A percentile compares a stretch with the other conserved stretches of the same genome.
phyloP scores from a whole-genome alignment of 768 basidiomycete genomes.

The Rossbeevera mucosa region DNA sequence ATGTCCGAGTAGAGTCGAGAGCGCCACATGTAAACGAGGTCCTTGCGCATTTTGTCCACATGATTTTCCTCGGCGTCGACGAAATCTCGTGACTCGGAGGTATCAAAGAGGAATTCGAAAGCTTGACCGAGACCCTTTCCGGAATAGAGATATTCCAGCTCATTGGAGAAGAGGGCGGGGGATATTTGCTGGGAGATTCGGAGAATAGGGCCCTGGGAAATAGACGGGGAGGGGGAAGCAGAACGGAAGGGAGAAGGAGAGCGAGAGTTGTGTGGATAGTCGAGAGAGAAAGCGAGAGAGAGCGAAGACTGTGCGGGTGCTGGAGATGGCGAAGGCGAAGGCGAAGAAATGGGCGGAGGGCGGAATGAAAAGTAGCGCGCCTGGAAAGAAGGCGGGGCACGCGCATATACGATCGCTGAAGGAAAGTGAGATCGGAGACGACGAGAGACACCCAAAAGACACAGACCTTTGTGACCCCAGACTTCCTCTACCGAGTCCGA shows the following conservation, averaged over 20 bases:
- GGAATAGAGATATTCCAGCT: constrained; percentile 93
- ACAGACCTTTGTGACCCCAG: constrained; percentile 92
- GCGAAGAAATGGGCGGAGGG: constrained; percentile 50
- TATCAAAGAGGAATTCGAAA: constrained; percentile 83
- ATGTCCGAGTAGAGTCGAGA: constrained; percentile 92
- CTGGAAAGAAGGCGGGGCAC: constrained; percentile 90
- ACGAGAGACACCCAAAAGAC: not conserved
- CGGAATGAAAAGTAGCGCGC: constrained; percentile 80
- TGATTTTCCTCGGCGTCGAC: constrained; percentile 52
- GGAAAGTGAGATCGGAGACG: not conserved
- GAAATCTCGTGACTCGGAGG: constrained; percentile 37
- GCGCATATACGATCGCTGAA: constrained; percentile 88
- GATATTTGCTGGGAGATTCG: constrained; percentile 66
- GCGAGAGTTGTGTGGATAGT: constrained; percentile 37
- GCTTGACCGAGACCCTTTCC: constrained; percentile 85
- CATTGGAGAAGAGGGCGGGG: constrained; percentile 79
- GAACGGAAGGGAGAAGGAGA: constrained; percentile 45
- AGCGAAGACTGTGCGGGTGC: constrained; percentile 56
- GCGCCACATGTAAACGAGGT: constrained; percentile 96
- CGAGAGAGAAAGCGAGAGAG: constrained; percentile 49
- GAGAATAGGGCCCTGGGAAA: constrained; percentile 42
- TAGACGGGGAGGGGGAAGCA: constrained; percentile 44
- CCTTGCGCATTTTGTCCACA: constrained; percentile 84
- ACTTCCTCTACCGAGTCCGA: constrained; percentile 56
- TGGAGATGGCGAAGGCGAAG: constrained; percentile 47